Base-by-base conservation (phyloP, 352 stramenopile genomes). In the Pythium sp. region DNA sequence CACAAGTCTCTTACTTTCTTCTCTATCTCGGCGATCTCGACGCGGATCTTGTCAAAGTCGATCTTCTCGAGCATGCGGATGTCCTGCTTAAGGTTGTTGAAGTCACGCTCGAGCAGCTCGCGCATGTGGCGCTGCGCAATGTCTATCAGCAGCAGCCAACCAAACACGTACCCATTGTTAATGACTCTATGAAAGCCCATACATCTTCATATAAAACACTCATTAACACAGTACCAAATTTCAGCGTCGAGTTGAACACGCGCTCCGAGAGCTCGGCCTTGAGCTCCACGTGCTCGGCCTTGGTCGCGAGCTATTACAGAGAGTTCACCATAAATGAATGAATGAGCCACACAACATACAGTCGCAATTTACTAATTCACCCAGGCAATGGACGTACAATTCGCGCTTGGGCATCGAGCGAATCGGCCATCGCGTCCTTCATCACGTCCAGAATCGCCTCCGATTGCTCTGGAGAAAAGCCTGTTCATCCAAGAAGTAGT, bases 61-160 rank as follows among this genome's bases (percentile, higher is more conserved):
- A 94, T 92, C 70, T 96, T 94, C 73, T 96, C 88, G 11, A 93
- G 80, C 88, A 96, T 94, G 61, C 88, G 86, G 70, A 96, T 96
- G 70, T 96, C 88, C 67, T 94, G 86, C 74, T 96, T 96, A 34
- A 96, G 77, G 58, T 89, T 94, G 75, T 93, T 96, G 65, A 96
- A 96, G 76, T 96, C 88, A 34, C 88, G 84, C 67, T 94, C 88
- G 22, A 94, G 82, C 51, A 96, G 80, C 80, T 96, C 88, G 34
- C 88, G 87, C 69, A 89, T 93, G 73, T 96, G 88, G 22, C 88
- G 86, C 69, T 96, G 88, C n/a, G 88, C 85, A 71, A 96, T 94
- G 62, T 96, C 88, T 95, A 53, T 24, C 57, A 11, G 20, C 2
- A 41, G 5, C 30, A 30, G 18, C 14, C 56, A 43, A 38, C 2